A percentile compares a stretch with the other conserved stretches of the same genome.
phyloP scores from a whole-genome alignment of 228 moss, liverwort and hornwort genomes.

The Sphagnum fallax region DNA sequence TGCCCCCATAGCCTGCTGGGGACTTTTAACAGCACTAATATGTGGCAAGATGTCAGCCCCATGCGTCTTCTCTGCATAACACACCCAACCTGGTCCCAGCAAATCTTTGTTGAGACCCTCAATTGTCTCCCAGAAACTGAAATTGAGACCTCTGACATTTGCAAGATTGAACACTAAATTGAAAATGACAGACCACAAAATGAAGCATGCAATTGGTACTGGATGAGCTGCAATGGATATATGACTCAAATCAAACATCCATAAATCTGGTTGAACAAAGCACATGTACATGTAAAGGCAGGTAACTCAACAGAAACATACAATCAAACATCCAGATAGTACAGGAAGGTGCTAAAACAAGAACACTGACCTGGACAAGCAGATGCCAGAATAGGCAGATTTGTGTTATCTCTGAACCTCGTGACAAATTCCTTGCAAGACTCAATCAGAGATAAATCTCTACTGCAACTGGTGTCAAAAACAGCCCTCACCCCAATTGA shows the following conservation, averaged over 20 bases:
- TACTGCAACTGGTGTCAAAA: conserved; percentile 91
- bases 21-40: conserved; percentile 94
- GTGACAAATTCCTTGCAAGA: conserved; percentile 79
- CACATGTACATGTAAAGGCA: no score
- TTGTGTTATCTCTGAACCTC: conserved; percentile 31
- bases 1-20: conserved; percentile 96
- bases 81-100: conserved; percentile 65
- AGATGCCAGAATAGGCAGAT: conserved; percentile 73
- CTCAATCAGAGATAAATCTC: conserved; percentile 76
- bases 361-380: conserved; percentile 66
- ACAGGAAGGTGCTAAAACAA: background rate
- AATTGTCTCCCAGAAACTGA: no score
- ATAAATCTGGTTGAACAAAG: no score
- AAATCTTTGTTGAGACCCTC: no score
- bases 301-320: no score
- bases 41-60: conserved; percentile 76
- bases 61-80: conserved; percentile 96
- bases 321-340: no score
- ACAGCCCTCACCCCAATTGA: conserved; percentile 83
- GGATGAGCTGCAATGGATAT: no score
- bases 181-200: background rate
- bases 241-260: no score
- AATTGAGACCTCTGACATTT: background rate
- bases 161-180: background rate
- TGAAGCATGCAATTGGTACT: no score